Conservation (phyloP, 192 early-diverging fungal species). For the Mortierella hygrophila region DNA sequence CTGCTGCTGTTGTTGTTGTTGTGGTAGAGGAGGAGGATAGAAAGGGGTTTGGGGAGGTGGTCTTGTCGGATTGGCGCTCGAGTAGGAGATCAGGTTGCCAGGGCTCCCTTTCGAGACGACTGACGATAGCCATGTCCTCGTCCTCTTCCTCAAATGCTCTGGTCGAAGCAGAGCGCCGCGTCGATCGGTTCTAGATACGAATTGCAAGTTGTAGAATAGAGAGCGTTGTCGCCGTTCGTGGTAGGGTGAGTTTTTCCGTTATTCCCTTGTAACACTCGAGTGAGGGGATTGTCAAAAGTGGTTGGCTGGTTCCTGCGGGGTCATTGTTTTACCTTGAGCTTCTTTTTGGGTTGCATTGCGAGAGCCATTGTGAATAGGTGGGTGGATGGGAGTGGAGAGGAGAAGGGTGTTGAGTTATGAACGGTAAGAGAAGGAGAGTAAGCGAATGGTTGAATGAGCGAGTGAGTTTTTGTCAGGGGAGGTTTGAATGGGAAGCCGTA, state of each 20-base stretch:
- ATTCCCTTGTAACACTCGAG: background rate
- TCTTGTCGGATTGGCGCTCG: conserved; percentile 35
- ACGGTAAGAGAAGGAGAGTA: background rate
- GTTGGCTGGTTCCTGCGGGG: background rate
- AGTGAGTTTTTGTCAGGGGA: background rate
- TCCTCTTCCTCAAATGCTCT: conserved; percentile 40
- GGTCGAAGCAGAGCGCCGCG: conserved; percentile 22
- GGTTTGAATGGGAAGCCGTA: background rate
- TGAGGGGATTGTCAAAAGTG: background rate
- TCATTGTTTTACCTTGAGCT: conserved; percentile 33
- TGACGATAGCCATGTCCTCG: conserved; percentile 49
- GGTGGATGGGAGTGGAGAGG: background rate
- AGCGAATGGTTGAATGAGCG: background rate
- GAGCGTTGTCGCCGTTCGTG: background rate
- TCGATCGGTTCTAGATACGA: conserved; percentile 23
- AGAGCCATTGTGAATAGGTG: conserved; percentile 24
- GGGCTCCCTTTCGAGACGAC: conserved; percentile 48
- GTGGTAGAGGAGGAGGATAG: background rate
- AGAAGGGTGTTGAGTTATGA: background rate
- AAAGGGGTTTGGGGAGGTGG: background rate
- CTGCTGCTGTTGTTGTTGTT: background rate
- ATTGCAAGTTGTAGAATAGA: background rate
- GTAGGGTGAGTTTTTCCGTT: background rate
- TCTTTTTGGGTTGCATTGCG: conserved; percentile 33
- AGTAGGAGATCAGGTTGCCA: conserved; percentile 55